A percentile compares a stretch with the other conserved stretches of the same genome.
These are phyloP conservation scores for Triticum dicoccoides DNA, from an alignment of 176 grass and related monocot genomes.

Conservation along the genomic window DNA sequence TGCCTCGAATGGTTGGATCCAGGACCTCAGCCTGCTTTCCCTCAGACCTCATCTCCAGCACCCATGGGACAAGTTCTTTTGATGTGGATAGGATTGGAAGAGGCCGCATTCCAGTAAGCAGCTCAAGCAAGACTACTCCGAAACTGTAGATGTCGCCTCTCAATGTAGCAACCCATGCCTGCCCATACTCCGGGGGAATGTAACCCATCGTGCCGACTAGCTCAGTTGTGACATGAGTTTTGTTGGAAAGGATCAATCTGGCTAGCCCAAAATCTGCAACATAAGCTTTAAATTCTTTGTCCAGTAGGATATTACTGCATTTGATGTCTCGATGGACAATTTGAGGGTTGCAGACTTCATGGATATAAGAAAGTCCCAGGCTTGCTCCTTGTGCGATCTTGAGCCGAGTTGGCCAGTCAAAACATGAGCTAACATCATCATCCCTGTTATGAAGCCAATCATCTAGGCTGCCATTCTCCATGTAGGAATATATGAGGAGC, in stretches of 20 bases:
- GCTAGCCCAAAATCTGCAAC: slow-evolving; percentile 82
- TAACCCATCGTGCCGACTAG: slow-evolving; percentile 72
- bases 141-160: slow-evolving; percentile 79
- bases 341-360: slow-evolving; percentile 55
- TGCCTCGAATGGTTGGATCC: slow-evolving; percentile 29
- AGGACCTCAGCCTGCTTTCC: slow-evolving; percentile 45
- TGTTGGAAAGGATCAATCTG: slow-evolving; percentile 55
- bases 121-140: slow-evolving; percentile 62
- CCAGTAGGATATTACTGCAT: slow-evolving; percentile 77
- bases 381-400: slow-evolving; percentile 50
- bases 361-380: slow-evolving; percentile 48
- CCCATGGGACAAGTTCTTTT: slow-evolving; percentile 54
- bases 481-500: slow-evolving; percentile 13
- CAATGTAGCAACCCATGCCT: slow-evolving; percentile 60
- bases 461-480: neutral
- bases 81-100: slow-evolving; percentile 39
- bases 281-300: slow-evolving; percentile 60
- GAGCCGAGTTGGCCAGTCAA: slow-evolving; percentile 48
- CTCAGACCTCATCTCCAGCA: slow-evolving; percentile 25
- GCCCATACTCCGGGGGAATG: slow-evolving; percentile 76
- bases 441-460: neutral
- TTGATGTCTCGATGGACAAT: slow-evolving; percentile 79
- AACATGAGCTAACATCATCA: slow-evolving; percentile 22
- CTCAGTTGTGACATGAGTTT: slow-evolving; percentile 83
- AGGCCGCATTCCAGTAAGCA: slow-evolving; percentile 50